These are phyloP conservation scores for Mitragyna speciosa DNA, from an alignment of 257 asterid species.

Conservation along the genomic window DNA sequence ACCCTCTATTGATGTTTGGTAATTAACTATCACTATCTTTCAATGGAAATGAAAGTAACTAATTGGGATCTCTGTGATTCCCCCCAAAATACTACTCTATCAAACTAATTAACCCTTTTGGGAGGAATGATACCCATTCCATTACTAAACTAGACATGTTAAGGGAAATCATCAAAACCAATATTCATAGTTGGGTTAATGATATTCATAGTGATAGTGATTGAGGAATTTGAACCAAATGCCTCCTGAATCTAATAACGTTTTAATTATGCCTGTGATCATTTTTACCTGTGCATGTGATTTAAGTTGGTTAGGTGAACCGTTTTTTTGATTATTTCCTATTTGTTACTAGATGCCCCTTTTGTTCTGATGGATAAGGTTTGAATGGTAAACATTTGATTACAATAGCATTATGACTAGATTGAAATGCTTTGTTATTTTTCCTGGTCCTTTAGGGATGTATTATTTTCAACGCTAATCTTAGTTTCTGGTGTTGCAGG, in stretches of 20 bases:
- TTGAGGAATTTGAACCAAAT: no score
- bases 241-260: background rate
- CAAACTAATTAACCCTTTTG: no score
- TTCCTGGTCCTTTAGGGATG: background rate
- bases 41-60: no score
- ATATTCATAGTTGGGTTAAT: no score
- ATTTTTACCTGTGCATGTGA: background rate
- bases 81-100: no score
- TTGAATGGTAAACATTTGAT: background rate
- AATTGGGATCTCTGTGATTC: no score
- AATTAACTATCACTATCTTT: no score
- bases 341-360: background rate
- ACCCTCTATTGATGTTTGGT: no score
- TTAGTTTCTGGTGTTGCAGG: constrained; percentile 13
- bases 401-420: background rate
- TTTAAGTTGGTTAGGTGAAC: background rate
- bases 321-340: background rate
- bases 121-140: no score
- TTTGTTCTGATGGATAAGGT: background rate
- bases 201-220: no score
- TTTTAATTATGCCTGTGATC: background rate
- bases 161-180: no score
- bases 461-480: background rate
- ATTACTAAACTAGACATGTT: no score
- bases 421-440: background rate